Evolutionary conservation across 2,329 filamentous ascomycete genomes (phyloP).

Genomic region (Arthrobotrys pseudoclavata): DNA sequence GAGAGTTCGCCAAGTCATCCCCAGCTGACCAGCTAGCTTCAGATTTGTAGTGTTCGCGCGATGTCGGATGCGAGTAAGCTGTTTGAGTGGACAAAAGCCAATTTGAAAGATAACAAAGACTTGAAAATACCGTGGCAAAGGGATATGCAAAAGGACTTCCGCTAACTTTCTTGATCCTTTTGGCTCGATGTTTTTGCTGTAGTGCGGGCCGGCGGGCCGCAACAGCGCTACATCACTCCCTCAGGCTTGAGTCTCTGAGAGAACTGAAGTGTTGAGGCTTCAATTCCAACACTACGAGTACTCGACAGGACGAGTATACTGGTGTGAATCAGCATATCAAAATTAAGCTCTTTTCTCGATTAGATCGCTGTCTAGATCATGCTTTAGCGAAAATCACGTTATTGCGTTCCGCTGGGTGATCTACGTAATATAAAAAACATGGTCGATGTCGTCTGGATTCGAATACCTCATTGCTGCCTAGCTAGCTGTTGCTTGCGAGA

Average conservation of each 20-base stretch:
- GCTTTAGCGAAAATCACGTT: slow-evolving; percentile 55
- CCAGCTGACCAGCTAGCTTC: slow-evolving; percentile 1
- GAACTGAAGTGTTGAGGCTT: slow-evolving; percentile 17
- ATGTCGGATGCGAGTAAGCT: slow-evolving; percentile 31
- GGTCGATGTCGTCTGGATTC: slow-evolving; percentile 39
- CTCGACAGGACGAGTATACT: not conserved
- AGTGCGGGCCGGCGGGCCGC: slow-evolving; percentile 44
- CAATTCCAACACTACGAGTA: slow-evolving; percentile 1
- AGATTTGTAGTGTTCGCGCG: slow-evolving; percentile 15
- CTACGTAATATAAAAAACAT: slow-evolving; percentile 53
- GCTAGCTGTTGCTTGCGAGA: slow-evolving; percentile 24
- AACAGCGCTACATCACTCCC: not conserved
- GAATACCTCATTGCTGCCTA: slow-evolving; percentile 46
- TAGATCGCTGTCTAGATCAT: slow-evolving; percentile 25
- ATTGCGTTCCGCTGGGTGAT: slow-evolving; percentile 43
- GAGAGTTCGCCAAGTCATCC: slow-evolving; percentile 7
- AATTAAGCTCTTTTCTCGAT: slow-evolving; percentile 22
- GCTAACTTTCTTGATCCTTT: slow-evolving; percentile 21
- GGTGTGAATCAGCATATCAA: not conserved
- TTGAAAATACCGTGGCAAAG: slow-evolving; percentile 4
- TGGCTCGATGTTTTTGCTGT: not conserved
- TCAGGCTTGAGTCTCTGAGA: not conserved
- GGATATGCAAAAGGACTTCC: slow-evolving; percentile 28
- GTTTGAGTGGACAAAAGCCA: slow-evolving; percentile 12
- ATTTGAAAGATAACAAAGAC: slow-evolving; percentile 31